Base-by-base conservation (phyloP, 352 stramenopile genomes). In the Globisporangium cederbergense region DNA sequence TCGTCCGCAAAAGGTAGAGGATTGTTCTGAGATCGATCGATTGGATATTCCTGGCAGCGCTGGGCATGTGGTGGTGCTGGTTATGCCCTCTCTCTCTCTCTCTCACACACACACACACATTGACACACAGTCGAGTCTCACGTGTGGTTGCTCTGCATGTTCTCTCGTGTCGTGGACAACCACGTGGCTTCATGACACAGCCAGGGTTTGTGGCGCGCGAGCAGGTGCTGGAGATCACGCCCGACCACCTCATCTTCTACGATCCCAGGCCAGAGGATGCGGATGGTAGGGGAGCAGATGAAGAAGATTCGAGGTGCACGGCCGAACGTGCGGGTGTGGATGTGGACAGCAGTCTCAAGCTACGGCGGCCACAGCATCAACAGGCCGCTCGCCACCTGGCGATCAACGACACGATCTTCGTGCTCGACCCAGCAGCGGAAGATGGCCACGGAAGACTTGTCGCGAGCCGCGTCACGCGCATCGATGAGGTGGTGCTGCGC, bases 191-290 rank as follows among this genome's bases (percentile, higher is more conserved):
- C 38, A 1, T 45, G n/a, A 20, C 3, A 40, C 46, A 47, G 49
- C 36, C 22, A 32, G 32, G 18, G 20, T 42, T 36, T 45, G 53
- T 57, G 32, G 28, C 28, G 51, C 51, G n/a, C 25, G 28, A 55
- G 28, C 49, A 65, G 22, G 36, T 67, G 34, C 66, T 86, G 22
- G 67, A 85, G 46, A 60, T 86, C 56, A 89, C 73, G 1, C 74
- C 75, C 13, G 62, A 83, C 4, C 80, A 89, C 55, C 70, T 89
- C 50, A 59, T 88, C 36, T 86, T 72, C 54, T 73, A 73, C 42
- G 50, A 58, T n/a, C 52, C 50, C 30, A 42, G 8, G n/a, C 51
- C 30, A 28, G 30, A 8, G 16, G 30, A 7, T 25, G 51, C 28
- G 28, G 51, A 42, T 55, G 5, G 13, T 38, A 55, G 8, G 10